phyloP scores from a whole-genome alignment of 495 filamentous ascomycete species.

The Aspergillus cristatus region DNA sequence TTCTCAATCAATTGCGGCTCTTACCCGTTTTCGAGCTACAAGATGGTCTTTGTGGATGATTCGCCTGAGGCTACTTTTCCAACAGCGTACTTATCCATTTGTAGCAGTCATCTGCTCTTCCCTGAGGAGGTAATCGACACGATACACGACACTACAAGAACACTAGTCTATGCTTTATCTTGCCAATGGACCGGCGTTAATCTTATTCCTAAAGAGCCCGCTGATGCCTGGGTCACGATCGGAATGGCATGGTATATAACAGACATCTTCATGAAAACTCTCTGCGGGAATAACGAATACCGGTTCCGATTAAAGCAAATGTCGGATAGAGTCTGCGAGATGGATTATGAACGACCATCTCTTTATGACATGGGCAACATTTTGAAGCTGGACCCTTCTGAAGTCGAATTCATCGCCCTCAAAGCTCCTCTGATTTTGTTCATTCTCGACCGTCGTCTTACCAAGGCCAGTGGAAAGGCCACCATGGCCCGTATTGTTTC shows the following conservation, averaged over 20 bases:
- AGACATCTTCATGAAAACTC: constrained; percentile 74
- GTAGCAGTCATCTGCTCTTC: constrained; percentile 77
- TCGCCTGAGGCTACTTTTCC: constrained; percentile 59
- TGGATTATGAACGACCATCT: constrained; percentile 75
- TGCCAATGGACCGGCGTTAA: constrained; percentile 89
- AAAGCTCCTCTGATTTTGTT: constrained; percentile 90
- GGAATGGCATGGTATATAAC: constrained; percentile 91
- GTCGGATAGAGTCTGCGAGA: constrained; percentile 69
- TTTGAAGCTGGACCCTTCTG: constrained; percentile 68
- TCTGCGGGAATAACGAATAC: constrained; percentile 93
- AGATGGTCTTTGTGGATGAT: constrained; percentile 90
- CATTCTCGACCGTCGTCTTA: constrained; percentile 81
- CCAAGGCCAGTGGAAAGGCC: constrained; percentile 74
- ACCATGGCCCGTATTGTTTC: constrained; percentile 80
- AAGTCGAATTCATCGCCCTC: constrained; percentile 79
- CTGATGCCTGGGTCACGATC: constrained; percentile 86
- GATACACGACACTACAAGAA: constrained; percentile 66
- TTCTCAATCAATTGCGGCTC: constrained; percentile 77
- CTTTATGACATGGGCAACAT: constrained; percentile 70
- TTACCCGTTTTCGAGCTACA: constrained; percentile 82
- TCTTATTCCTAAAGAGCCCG: constrained; percentile 66
- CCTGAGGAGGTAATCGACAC: constrained; percentile 73
- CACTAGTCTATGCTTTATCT: constrained; percentile 74
- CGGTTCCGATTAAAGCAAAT: constrained; percentile 81
- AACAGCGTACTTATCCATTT: constrained; percentile 76